These are phyloP conservation scores for Vigna hirtella DNA, from an alignment of 306 rosid species.

Conservation along the genomic window DNA sequence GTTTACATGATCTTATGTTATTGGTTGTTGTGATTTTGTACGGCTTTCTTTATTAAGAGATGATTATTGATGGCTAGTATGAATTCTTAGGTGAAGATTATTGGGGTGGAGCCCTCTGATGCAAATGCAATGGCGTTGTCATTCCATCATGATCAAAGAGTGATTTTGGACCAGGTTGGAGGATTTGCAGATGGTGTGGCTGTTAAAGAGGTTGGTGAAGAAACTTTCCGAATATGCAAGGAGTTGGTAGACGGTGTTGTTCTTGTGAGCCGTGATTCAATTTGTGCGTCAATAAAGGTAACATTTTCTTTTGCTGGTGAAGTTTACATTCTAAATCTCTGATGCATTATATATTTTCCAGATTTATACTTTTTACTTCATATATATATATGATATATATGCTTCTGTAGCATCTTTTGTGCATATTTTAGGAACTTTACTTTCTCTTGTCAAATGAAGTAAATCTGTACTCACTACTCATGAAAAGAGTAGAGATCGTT, in stretches of 20 bases:
- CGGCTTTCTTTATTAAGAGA: neutral
- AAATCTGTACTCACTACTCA: neutral
- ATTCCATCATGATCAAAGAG: slow-evolving; percentile 83
- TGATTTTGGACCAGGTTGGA: slow-evolving; percentile 84
- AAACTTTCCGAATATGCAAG: slow-evolving; percentile 86
- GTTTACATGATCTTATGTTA: slow-evolving; percentile 50
- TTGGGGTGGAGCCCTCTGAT: slow-evolving; percentile 94
- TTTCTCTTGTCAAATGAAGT: slow-evolving; percentile 2
- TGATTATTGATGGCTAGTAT: slow-evolving; percentile 27
- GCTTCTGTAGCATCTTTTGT: slow-evolving; percentile 7
- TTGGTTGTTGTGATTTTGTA: neutral
- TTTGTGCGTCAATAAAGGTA: slow-evolving; percentile 96
- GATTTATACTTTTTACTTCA: neutral
- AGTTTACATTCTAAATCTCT: slow-evolving; percentile 18
- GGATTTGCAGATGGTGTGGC: slow-evolving; percentile 99
- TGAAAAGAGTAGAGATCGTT: slow-evolving; percentile 18
- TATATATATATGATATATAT: neutral
- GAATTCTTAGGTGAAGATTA: slow-evolving; percentile 74
- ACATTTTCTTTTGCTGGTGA: slow-evolving; percentile 41
- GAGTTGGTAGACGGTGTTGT: slow-evolving; percentile 88
- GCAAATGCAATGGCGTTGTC: slow-evolving; percentile 98
- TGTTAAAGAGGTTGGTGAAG: slow-evolving; percentile 97
- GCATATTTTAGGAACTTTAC: slow-evolving; percentile 14
- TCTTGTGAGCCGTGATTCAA: slow-evolving; percentile 93
- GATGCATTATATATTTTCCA: slow-evolving; percentile 12